Evolutionary conservation across 495 filamentous ascomycete genomes (phyloP).

Genomic region (Massariosphaeria phaeospora): DNA sequence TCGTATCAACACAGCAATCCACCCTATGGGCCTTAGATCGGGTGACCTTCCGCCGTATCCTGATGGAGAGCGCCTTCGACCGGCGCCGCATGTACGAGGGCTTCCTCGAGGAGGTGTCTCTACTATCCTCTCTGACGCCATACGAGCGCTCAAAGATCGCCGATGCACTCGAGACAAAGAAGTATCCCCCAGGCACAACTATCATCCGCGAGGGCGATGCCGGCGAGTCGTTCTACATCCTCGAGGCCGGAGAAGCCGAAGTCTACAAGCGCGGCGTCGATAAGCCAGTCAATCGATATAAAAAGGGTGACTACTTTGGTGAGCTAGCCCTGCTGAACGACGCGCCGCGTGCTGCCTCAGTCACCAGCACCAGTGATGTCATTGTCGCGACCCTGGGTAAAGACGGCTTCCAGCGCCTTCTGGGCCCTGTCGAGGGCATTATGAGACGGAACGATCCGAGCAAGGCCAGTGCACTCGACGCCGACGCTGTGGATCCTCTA

Average conservation of each 20-base stretch:
- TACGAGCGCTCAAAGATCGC: slow-evolving; percentile 97
- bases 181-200: slow-evolving; percentile 68
- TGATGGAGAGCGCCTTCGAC: slow-evolving; percentile 97
- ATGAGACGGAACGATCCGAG: slow-evolving; percentile 75
- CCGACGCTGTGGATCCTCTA: slow-evolving; percentile 33
- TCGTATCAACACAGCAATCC: slow-evolving; percentile 75
- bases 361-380: slow-evolving; percentile 73
- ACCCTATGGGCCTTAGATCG: slow-evolving; percentile 93
- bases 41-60: slow-evolving; percentile 91
- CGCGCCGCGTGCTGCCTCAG: slow-evolving; percentile 85
- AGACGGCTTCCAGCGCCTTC: slow-evolving; percentile 85
- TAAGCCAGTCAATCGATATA: slow-evolving; percentile 68
- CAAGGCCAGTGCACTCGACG: slow-evolving; percentile 31
- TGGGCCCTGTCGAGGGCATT: slow-evolving; percentile 90
- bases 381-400: slow-evolving; percentile 94
- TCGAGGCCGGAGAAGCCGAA: slow-evolving; percentile 85
- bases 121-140: slow-evolving; percentile 75
- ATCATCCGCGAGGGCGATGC: slow-evolving; percentile 92
- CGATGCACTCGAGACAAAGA: slow-evolving; percentile 86
- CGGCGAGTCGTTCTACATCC: slow-evolving; percentile 85
- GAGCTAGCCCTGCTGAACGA: slow-evolving; percentile 92
- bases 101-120: slow-evolving; percentile 92
- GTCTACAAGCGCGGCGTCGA: slow-evolving; percentile 64
- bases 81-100: slow-evolving; percentile 93
- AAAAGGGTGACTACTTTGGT: slow-evolving; percentile 94